A percentile compares a stretch with the other conserved stretches of the same genome.
These are phyloP conservation scores for Tilletia indica DNA, from an alignment of 1,284 basidiomycete genomes.

Conservation along the genomic window DNA sequence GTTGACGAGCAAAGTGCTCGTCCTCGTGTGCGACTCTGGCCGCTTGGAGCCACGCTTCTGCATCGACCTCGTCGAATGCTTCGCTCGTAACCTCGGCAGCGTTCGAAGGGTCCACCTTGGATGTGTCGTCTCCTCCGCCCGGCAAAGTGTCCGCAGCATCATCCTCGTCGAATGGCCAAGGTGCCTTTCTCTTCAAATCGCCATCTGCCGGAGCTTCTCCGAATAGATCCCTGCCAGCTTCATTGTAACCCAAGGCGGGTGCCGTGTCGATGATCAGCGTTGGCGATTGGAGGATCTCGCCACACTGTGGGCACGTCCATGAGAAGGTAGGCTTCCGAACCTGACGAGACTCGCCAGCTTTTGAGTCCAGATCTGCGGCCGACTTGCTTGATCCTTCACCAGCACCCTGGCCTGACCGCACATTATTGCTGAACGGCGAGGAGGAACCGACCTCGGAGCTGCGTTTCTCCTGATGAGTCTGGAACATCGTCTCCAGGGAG, in stretches of 20 bases:
- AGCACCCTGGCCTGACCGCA: no score
- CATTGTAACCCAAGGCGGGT: no score
- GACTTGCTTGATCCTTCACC: no score
- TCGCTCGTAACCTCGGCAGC: not conserved
- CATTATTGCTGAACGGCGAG: no score
- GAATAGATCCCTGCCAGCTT: not conserved
- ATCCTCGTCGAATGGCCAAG: conserved; percentile 9
- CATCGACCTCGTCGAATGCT: not conserved
- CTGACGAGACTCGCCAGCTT: no score
- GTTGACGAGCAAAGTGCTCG: conserved; percentile 4
- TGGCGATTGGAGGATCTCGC: not conserved
- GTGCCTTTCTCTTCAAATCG: not conserved
- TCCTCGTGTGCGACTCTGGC: conserved; percentile 11
- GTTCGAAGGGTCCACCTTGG: no score
- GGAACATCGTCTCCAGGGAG: not conserved
- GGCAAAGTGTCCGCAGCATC: not conserved
- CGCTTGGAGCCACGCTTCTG: conserved; percentile 4
- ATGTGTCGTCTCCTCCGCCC: not conserved
- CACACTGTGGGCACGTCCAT: not conserved
- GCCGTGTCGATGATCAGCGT: not conserved
- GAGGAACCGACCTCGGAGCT: not conserved
- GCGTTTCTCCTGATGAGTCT: not conserved
- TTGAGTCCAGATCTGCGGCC: no score
- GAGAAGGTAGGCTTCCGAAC: not conserved
- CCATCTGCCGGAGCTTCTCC: not conserved